A percentile compares a stretch with the other conserved stretches of the same genome.
Conservation (phyloP, 495 filamentous ascomycete species). For the Xylaria acuta region DNA sequence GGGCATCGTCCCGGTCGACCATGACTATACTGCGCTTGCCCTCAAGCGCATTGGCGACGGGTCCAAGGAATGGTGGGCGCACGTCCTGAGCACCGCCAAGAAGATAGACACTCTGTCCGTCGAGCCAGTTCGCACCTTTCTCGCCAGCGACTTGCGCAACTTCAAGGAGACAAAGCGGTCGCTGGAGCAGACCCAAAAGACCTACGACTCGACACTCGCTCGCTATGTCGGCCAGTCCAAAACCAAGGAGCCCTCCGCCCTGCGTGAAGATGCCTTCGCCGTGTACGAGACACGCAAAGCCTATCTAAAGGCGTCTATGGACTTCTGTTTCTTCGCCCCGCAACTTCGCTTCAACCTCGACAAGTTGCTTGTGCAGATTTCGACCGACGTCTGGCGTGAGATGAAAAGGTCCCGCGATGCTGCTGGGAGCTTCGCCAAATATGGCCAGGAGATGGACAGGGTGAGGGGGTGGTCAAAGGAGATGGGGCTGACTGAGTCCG, state of each 20-base stretch:
- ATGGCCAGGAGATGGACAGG: slow-evolving; percentile 81
- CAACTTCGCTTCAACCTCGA: slow-evolving; percentile 82
- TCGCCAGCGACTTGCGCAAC: slow-evolving; percentile 68
- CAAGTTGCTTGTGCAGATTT: slow-evolving; percentile 81
- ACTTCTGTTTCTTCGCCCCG: slow-evolving; percentile 87
- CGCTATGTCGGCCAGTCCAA: slow-evolving; percentile 85
- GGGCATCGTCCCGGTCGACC: slow-evolving; percentile 73
- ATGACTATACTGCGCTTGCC: slow-evolving; percentile 91
- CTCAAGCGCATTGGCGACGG: slow-evolving; percentile 85
- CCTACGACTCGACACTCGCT: slow-evolving; percentile 78
- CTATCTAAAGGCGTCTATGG: slow-evolving; percentile 90
- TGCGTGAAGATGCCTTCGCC: slow-evolving; percentile 95
- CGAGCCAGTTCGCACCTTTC: slow-evolving; percentile 80
- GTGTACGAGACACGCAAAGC: slow-evolving; percentile 91
- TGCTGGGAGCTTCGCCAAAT: slow-evolving; percentile 65
- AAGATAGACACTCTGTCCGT: slow-evolving; percentile 76
- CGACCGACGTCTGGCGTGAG: slow-evolving; percentile 85
- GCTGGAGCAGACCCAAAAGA: slow-evolving; percentile 81
- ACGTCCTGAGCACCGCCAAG: slow-evolving; percentile 71
- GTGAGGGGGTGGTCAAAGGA: slow-evolving; percentile 90
- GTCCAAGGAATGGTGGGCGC: slow-evolving; percentile 82
- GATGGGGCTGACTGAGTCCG: slow-evolving; percentile 82
- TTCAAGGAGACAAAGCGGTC: slow-evolving; percentile 73
- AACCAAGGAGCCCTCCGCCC: slow-evolving; percentile 86
- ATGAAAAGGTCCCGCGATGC: slow-evolving; percentile 71